Evolutionary conservation across 2,329 filamentous ascomycete species (phyloP), one percentile per base, ranked within the genome.

Genomic region (Colletotrichum higginsianum): DNA sequence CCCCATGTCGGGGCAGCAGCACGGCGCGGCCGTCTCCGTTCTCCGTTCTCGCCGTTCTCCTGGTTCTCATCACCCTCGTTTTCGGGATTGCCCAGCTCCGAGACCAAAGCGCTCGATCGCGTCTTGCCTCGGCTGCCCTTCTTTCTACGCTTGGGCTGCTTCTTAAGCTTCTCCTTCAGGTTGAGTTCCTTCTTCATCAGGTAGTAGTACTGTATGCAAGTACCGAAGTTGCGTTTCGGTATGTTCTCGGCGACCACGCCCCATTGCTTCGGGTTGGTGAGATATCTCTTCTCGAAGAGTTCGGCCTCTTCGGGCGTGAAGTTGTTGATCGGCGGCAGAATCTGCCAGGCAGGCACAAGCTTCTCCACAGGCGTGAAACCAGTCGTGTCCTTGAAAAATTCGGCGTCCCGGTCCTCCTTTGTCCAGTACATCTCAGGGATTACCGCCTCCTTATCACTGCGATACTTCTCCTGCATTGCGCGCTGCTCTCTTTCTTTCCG

Each of bases 161-260:
- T 90, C 80, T 89, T 91, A 40, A 92, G 86, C 81, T 93, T 94
- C 78, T 94, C 92, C 79, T 95, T 94, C 72, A 95, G 91, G 73
- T 93, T 91, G 52, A 91, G 88, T 57, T 91, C 87, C 82, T 92
- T 92, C 82, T 91, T 96, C 78, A 92, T 93, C 73, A 93, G 86
- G 80, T 96, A 96, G 81, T 96, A 96, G 80, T 95, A 94, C 78
- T 94, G 92, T 75, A 96, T 96, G 80, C 92, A 94, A 57, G 93
- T 89, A 74, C 92, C 92, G 80, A 94, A 95, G 76, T 93, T 91
- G 30, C 93, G 90, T 40, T 88, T 86, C 0, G 88, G 87, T 7
- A 96, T 83, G 30, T 87, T 86, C 70, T 92, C 90, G 6, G 93
- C 92, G 69, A 96, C 91, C 76, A 90, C 91, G 67, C 93, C 92